Base-by-base conservation (phyloP, 208 protist species). In the Leishmania aethiopica region DNA sequence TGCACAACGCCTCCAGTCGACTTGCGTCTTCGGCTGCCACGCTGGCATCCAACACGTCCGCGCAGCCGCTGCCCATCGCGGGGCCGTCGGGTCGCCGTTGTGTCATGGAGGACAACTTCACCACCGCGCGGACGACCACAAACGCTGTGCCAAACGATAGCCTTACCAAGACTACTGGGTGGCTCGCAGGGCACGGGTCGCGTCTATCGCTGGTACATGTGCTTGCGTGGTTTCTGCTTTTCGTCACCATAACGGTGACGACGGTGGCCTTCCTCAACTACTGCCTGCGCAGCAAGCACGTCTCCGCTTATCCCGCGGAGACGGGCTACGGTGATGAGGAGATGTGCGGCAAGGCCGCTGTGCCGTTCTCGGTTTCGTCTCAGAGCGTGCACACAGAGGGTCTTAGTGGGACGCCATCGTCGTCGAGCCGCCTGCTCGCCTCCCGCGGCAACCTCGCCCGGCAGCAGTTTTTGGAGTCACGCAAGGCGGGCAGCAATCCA, bases 401-500 rank as follows among this genome's bases (percentile, higher is more conserved):
- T 1, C 42, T 40, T 10, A 67, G 55, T 47, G 70, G 77, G n/a
- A 37, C 77, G 1, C 51, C 82, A 32, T 85, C 85, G 28, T 82
- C 86, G 7, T 84, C 81, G 51, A 80, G 49, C 40, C 81, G 83
- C 75, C 35, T 87, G 57, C 47, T 83, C 1, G 51, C 53, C 25
- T 87, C 78, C 13, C 79, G 80, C n/a, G 91, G 91, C 32, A 95
- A 91, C 81, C 75, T 89, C 13, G 95, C 94, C 6, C 84, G 94
- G 1, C 89, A 93, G 78, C 89, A 88, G 28, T 97, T 97, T 79
- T 78, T 95, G 37, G 85, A 94, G 74, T 88, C 89, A 35, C 90
- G 94, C 25, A 85, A 81, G 64, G 35, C 82, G 35, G 60, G 77
- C 40, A 78, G 60, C 2, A 62, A 17, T 64, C 76, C 53, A 40